Conservation (phyloP, 1,284 basidiomycete species). For the Ganoderma lucidum region DNA sequence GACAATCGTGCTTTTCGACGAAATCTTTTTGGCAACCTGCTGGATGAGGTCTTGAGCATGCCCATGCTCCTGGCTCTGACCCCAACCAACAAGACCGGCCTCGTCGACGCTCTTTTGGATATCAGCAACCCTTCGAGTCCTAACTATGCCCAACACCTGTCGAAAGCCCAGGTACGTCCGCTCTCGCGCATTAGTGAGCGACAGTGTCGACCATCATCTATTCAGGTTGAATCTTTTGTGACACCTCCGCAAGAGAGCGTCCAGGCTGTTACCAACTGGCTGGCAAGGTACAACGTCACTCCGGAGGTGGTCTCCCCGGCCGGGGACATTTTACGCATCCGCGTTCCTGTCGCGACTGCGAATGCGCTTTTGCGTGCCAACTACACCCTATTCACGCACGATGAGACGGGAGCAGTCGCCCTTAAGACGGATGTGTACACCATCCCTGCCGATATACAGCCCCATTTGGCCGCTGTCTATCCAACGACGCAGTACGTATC, state of each 20-base stretch:
- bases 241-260: slow-evolving; percentile 36
- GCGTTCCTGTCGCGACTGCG: slow-evolving; percentile 45
- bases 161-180: slow-evolving; percentile 18
- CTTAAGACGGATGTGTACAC: slow-evolving; percentile 47
- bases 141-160: slow-evolving; percentile 23
- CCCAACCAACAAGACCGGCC: not conserved
- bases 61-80: slow-evolving; percentile 4
- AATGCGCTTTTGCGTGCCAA: slow-evolving; percentile 44
- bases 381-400: slow-evolving; percentile 44
- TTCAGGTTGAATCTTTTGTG: slow-evolving; percentile 44
- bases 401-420: slow-evolving; percentile 36
- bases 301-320: slow-evolving; percentile 38
- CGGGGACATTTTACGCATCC: slow-evolving; percentile 50
- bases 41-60: not conserved
- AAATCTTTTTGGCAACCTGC: not conserved
- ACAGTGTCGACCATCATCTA: not conserved
- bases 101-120: slow-evolving; percentile 20
- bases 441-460: slow-evolving; percentile 41
- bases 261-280: slow-evolving; percentile 45
- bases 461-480: slow-evolving; percentile 44
- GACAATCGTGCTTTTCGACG: not conserved
- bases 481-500: slow-evolving; percentile 40
- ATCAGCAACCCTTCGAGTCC: slow-evolving; percentile 27
- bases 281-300: slow-evolving; percentile 43
- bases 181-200: not conserved